Evolutionary conservation across 2,329 filamentous ascomycete genomes (phyloP).

Genomic region (Amphichorda felina): DNA sequence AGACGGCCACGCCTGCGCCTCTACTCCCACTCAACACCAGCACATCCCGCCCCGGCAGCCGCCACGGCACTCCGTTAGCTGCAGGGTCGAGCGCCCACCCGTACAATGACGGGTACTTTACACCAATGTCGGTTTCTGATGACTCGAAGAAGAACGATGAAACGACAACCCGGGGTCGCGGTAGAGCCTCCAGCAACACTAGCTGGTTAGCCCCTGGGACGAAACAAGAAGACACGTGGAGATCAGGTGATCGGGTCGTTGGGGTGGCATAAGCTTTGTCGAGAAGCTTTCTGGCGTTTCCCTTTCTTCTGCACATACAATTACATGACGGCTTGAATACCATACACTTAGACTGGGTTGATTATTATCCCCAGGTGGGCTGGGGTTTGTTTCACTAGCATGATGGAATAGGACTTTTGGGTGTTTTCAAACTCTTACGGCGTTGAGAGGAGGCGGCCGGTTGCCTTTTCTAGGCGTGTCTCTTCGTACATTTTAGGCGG

Average conservation of each 20-base stretch:
- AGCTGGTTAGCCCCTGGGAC: conserved; percentile 71
- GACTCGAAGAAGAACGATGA: conserved; percentile 49
- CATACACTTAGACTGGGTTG: too few relatives aligned
- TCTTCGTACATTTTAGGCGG: too few relatives aligned
- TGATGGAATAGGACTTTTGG: too few relatives aligned
- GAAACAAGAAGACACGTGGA: conserved; percentile 79
- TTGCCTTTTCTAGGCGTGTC: too few relatives aligned
- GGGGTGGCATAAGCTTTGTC: neutral
- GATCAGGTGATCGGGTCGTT: conserved; percentile 20
- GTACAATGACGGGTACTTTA: conserved; percentile 31
- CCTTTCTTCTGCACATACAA: neutral
- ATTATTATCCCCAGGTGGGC: too few relatives aligned
- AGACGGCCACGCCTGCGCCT: conserved; percentile 22
- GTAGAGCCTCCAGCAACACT: conserved; percentile 29
- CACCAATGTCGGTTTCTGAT: conserved; percentile 19
- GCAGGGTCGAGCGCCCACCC: conserved; percentile 15
- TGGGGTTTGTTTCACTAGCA: too few relatives aligned
- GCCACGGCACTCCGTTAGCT: conserved; percentile 13
- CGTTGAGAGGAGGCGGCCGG: too few relatives aligned
- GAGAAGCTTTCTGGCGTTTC: neutral
- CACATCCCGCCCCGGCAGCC: conserved; percentile 10
- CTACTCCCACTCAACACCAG: conserved; percentile 55
- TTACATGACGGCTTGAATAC: too few relatives aligned
- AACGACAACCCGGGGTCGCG: conserved; percentile 19
- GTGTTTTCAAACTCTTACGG: too few relatives aligned